Evolutionary conservation across 306 rosid genomes (phyloP), one percentile per base, ranked within the genome.

Genomic region (Acmispon strigosus): DNA sequence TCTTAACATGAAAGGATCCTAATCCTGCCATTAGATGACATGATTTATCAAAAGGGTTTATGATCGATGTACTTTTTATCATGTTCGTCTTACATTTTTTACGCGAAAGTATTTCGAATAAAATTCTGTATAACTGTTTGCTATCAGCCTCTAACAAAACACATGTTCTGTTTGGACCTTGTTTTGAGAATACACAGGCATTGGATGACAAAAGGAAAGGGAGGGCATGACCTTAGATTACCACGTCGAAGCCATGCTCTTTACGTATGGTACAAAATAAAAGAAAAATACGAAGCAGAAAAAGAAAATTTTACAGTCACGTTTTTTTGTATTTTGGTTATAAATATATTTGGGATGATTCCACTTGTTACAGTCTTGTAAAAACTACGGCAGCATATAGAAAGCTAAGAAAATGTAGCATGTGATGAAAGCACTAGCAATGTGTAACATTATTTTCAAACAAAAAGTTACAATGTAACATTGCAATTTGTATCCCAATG

Each of bases 151-250:
- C 57, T 74, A 20, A 60, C 61, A 49, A 36, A 50, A 59, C 27
- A 1, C 74, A 64, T 58, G 18, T 67, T 44, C 60, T 18, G 6
- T 52, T 65, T 82, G 72, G 27, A 43, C 44, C 51, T 66, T 65
- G 37, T 49, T 50, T 75, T 60, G 57, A 57, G 54, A 71, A 2
- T 34, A 41, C 13, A 42, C 76, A 83, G 86, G 86, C 71, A 39
- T 75, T 83, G 86, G 86, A 83, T 78, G 86, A 83, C 66, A 83
- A 75, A 66, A 78, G 79, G 51, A 83, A 83, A 75, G 79, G 81
- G 22, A 83, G 78, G 72, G 86, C 81, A 14, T 82, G 78, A 82
- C 44, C 69, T 14, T 42, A 49, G 29, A 36, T 39, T 59, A 58
- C 48, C 37, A 5, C 4, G 17, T 13, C 55, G 37, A 49, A 17